phyloP scores from a whole-genome alignment of 495 filamentous ascomycete species.

The Hypoxylon trugodes region DNA sequence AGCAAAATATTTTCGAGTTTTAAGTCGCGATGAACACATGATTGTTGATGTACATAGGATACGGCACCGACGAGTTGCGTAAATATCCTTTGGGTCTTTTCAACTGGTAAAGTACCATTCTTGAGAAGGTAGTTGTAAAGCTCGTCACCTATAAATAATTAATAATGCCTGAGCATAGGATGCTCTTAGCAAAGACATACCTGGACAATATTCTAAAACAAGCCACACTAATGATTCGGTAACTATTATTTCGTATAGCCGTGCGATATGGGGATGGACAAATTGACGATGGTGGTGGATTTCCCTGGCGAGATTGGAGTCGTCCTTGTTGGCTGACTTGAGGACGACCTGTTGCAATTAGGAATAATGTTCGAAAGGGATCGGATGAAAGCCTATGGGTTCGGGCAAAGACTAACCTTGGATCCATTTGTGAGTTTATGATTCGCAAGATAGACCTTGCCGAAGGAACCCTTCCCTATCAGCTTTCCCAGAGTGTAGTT shows the following conservation, averaged over 20 bases:
- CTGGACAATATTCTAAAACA: constrained; percentile 95
- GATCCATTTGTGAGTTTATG: constrained; percentile 99
- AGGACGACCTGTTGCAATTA: constrained; percentile 79
- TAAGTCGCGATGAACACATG: constrained; percentile 94
- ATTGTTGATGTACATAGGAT: constrained; percentile 92
- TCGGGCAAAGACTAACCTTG: constrained; percentile 70
- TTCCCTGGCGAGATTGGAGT: constrained; percentile 93
- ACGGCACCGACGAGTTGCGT: constrained; percentile 96
- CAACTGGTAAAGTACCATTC: constrained; percentile 82
- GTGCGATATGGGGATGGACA: constrained; percentile 94
- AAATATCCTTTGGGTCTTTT: constrained; percentile 95
- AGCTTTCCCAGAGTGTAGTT: constrained; percentile 92
- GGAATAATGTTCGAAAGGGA: constrained; percentile 12
- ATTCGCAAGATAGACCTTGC: constrained; percentile 95
- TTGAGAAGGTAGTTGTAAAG: constrained; percentile 93
- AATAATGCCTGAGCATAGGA: constrained; percentile 22
- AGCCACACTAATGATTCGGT: constrained; percentile 96
- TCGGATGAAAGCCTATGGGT: neutral
- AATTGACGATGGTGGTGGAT: constrained; percentile 99
- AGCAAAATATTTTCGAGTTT: constrained; percentile 98
- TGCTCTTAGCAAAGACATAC: constrained; percentile 56
- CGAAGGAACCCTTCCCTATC: constrained; percentile 97
- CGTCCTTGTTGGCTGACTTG: constrained; percentile 95
- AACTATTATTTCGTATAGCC: constrained; percentile 96
- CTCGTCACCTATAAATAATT: constrained; percentile 77